Evolutionary conservation across 345 rosid species (phyloP).

Genomic region (Mangifera indica): DNA sequence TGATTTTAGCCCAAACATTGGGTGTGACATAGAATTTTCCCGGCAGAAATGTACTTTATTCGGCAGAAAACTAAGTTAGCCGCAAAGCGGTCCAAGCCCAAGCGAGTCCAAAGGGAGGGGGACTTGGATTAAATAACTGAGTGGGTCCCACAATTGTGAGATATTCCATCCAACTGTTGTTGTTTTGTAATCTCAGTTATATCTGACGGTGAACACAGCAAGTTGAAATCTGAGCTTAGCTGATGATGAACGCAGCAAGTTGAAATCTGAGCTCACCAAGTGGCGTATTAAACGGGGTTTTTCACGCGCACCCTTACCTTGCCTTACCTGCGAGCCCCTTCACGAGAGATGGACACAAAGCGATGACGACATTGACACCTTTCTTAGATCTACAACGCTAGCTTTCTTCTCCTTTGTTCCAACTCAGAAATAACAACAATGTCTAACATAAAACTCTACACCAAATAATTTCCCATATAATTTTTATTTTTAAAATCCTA

Average conservation of each 20-base stretch:
- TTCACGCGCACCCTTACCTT: not conserved
- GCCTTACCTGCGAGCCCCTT: not conserved
- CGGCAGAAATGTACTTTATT: too few species aligned
- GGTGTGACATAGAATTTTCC: too few species aligned
- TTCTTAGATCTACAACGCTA: constrained; percentile 21
- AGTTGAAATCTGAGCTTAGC: too few species aligned
- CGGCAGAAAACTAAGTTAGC: too few species aligned
- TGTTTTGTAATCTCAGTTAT: not conserved
- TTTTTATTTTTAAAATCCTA: not conserved
- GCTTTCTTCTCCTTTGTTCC: constrained; percentile 8
- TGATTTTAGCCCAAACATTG: too few species aligned
- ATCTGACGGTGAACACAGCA: not conserved
- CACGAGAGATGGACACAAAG: not conserved
- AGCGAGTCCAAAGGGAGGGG: too few species aligned
- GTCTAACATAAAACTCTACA: not conserved
- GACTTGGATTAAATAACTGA: too few species aligned
- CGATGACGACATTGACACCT: constrained; percentile 6
- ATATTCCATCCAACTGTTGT: constrained; percentile 11
- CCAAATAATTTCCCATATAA: not conserved
- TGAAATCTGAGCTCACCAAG: not conserved
- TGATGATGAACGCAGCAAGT: not conserved
- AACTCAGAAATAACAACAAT: not conserved
- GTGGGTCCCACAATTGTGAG: not conserved
- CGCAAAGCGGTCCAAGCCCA: too few species aligned
- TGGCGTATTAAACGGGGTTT: not conserved